Evolutionary conservation across 345 rosid genomes (phyloP), one percentile per base, ranked within the genome.

Genomic region (Salix arbutifolia): DNA sequence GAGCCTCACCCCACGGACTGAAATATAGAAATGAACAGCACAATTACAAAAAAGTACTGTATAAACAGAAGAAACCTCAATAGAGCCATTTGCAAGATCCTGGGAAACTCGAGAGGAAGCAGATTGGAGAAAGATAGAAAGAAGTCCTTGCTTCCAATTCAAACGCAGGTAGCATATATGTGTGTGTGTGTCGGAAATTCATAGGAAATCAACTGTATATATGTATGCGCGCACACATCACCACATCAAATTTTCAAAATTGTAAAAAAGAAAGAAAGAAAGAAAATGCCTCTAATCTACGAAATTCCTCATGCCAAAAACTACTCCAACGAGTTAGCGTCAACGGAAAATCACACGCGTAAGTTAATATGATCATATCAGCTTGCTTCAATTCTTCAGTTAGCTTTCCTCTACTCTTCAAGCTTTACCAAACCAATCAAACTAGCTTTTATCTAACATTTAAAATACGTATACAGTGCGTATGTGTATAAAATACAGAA

Each of bases 241-340:
- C 31, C 5, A 16, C 65, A 65, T 23, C n/a, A n/a, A 12, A 31
- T 6, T 70, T 19, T 28, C 33, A 65, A 48, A 2, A 33, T 5
- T 28, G 44, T 33, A 26, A 19, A 25, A 37, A 74, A n/a, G 46
- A 67, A 7, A 23, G 2, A 65, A 42, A 35, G 6, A 0, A 33
- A 28, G 10, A 70, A 74, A 85, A 33, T 21, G 78, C 97, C 96
- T 91, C 88, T 83, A 89, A 76, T 17, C 86, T 88, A 13, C 91
- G 91, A 78, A 93, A 88, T 86, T 93, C 94, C 37, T 89, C 92
- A 72, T 91, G 96, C 96, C 93, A 91, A 85, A 86, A 88, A 76
- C 86, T 84, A 76, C 71, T 83, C 65, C 90, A 72, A 30, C 97
- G 91, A 83, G 80, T 77, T 67, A 93, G 91, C 10, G 97, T 90